These are phyloP conservation scores for Corymbia citriodora DNA, from an alignment of 441 rosid genomes.

Conservation along the genomic window DNA sequence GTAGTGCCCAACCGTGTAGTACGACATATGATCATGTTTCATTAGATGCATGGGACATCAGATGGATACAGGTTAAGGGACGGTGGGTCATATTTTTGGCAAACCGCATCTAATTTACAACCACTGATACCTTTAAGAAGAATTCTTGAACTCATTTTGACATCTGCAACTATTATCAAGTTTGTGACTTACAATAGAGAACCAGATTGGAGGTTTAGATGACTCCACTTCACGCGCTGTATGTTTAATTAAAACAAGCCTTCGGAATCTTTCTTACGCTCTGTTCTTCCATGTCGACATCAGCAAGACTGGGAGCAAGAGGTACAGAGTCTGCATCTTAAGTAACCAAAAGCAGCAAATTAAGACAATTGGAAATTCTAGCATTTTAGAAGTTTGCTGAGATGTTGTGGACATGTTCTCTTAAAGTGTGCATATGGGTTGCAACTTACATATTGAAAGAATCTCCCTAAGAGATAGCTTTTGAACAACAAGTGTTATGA, in stretches of 20 bases:
- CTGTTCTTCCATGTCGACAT: background rate
- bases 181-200: background rate
- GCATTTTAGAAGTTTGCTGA: background rate
- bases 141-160: background rate
- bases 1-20: too few relatives aligned
- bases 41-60: background rate
- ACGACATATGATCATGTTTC: background rate
- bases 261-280: background rate
- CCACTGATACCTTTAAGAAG: background rate
- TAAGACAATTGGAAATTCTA: background rate
- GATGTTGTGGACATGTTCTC: background rate
- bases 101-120: background rate
- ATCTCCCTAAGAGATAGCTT: background rate
- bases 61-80: background rate
- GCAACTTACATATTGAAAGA: background rate
- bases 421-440: background rate
- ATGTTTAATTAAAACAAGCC: background rate
- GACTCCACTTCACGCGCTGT: background rate
- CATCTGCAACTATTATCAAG: background rate
- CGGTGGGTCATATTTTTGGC: background rate
- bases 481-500: background rate
- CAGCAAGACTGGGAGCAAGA: background rate
- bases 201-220: background rate
- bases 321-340: background rate
- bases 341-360: background rate